Base-by-base conservation (phyloP, 2,329 filamentous ascomycete genomes). In the Lachnellula cervina region DNA sequence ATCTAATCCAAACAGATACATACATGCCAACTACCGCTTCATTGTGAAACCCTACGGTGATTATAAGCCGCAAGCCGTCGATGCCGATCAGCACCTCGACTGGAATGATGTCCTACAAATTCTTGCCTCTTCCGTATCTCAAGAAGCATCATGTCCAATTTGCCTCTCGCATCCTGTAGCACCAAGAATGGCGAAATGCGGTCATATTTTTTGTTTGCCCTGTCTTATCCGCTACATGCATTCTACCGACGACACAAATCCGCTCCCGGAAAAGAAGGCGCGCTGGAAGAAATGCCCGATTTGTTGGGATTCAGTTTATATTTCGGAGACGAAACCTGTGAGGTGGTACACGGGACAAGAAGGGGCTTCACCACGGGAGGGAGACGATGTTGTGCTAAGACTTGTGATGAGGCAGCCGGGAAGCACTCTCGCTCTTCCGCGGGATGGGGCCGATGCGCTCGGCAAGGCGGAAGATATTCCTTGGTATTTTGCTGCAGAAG, bases 11-110 rank as follows among this genome's bases (percentile, higher is more conserved):
- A n/a, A 13, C 56, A 88, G 87, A 76, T 91, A 90, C 64, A 86
- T 99, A 16, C 92, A 99, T 71, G 91, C 94, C 62, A 99, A 99
- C 72, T 99, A 99, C 70, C 88, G 94, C 54, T 99, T 99, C 71
- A 88, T 99, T 57, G 92, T 99, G 51, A 86, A 90, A 58, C 93
- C 94, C 3, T 80, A 83, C 54, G 87, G 84, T 56, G 83, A 87
- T 66, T 99, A 97, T 70, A 80, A 83, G 57, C 81, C 83, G 5
- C 91, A 97, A 69, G 88, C 90, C 23, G 80, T 82, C 46, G 90
- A 97, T 71, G 88, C 94, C 19, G 93, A 99, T 72, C 80, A 92
- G 48, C 88, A 94, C 66, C 75, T 99, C 52, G 89, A 96, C 66
- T 99, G 94, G 94, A 82, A 85, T 62, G 85, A 90, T 63, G 89